Percentiles rank a stretch among this genome's conserved stretches.
Evolutionary conservation across 1,284 basidiomycete species (phyloP).

Genomic region (Ganoderma leucocontextum): DNA sequence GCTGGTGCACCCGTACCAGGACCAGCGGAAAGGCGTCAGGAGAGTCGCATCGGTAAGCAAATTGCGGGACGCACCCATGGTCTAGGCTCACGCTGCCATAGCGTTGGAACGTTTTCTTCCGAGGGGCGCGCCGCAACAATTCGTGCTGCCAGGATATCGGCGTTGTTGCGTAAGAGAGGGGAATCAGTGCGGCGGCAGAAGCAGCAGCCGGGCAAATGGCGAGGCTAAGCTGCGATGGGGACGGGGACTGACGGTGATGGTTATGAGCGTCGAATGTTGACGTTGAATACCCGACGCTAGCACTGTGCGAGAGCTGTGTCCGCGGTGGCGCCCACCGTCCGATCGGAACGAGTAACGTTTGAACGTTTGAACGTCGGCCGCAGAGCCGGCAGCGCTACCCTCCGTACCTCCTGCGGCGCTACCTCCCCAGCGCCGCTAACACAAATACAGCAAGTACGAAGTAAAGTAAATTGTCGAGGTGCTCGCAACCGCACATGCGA

Average conservation of each 20-base stretch:
- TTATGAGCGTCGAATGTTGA: not conserved
- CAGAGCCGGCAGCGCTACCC: not conserved
- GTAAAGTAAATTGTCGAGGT: not conserved
- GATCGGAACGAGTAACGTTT: not conserved
- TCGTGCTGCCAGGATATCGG: not conserved
- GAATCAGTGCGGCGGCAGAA: not conserved
- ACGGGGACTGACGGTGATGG: not conserved
- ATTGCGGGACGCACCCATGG: not conserved
- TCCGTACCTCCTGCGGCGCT: not conserved
- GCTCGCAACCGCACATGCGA: not conserved
- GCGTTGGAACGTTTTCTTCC: not conserved
- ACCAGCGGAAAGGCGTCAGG: slow-evolving; percentile 12
- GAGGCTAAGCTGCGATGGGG: not conserved
- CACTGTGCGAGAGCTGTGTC: not conserved
- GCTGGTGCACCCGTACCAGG: slow-evolving; percentile 17
- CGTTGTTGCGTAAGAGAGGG: not conserved
- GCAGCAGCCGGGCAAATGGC: not conserved
- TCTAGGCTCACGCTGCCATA: not conserved
- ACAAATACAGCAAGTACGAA: slow-evolving; percentile 1
- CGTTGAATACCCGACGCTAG: not conserved
- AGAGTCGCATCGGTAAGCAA: not conserved
- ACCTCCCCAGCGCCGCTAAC: not conserved
- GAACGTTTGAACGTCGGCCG: not conserved
- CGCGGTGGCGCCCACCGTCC: not conserved
- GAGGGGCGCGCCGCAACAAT: not conserved